Base-by-base conservation (phyloP, 164 flowering plant species). In the Aristolochia contorta region DNA sequence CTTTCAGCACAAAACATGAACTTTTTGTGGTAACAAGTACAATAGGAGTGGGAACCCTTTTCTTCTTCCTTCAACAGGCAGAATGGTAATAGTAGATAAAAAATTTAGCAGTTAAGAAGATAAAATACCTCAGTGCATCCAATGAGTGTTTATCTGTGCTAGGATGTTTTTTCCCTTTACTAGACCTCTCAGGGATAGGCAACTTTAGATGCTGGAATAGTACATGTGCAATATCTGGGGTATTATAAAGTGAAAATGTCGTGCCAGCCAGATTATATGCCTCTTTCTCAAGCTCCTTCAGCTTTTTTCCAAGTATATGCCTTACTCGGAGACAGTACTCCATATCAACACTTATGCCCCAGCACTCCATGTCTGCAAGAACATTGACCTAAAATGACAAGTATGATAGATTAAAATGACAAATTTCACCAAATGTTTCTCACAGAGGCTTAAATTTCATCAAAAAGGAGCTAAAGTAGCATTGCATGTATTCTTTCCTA, bases 281-380 rank as follows among this genome's bases (percentile, higher is more conserved):
- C 74, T 89, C 87, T 71, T 77, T 84, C 77, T 91, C 96, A 60
- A 94, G 91, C 58, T 61, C 64, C 74, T 74, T 83, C 16, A 94
- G 77, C 71, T 84, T 94, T 70, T 74, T 78, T 30, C 78, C 78
- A 63, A 94, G 58, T 37, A 84, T 12, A 64, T 80, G 77, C 50
- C 91, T 86, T 47, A 93, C 93, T 57, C 53, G 71, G 58, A 88
- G 82, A 73, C 97, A 91, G 56, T 84, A 82, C 57, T 91, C 99
- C 91, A 94, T 80, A 76, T 94, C 96, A 64, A 94, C 87, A 66
- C 97, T 96, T 51, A 94, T 83, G 46, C 99, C 99, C 79, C 86
- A 85, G 16, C 74, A 64, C 72, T 94, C 99, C 97, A 94, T 94
- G 64, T 91, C 91, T 4, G 96, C 99, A 73, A 94, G 87, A 71